Evolutionary conservation across 1,284 basidiomycete genomes (phyloP), one percentile per base, ranked within the genome.

Genomic region (Tausonia pullulans): DNA sequence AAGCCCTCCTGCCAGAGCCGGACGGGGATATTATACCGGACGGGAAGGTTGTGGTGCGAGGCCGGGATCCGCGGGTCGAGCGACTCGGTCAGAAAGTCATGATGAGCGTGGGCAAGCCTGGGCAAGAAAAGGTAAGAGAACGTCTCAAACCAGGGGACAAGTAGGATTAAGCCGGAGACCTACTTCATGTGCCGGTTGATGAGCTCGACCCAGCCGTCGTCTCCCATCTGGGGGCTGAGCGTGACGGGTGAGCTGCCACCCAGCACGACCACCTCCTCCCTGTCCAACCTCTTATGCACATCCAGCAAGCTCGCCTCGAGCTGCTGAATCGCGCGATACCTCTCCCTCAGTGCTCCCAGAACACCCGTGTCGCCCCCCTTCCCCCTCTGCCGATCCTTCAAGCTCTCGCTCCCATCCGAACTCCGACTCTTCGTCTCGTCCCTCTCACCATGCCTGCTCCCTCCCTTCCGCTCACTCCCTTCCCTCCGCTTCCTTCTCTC

Each of bases 1-100:
- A 97, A 97, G 0, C 83, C 90, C 58, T 86, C 87, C 0, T 89
- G 87, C 95, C 96, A 98, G 0, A 98, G 81, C 11, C 94, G 85
- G 46, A 87, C 87, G 62, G 95, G 90, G 68, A 98, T 92, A 74
- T 95, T 96, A 79, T 97, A 98, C 71, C 91, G 93, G 57, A 84
- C 85, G 0, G 94, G 92, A 54, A 98, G 88, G 68, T 87, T 85
- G 58, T 90, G 87, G 3, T 97, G 78, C 0, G 91, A 93, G 0
- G 88, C 83, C 0, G 95, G 95, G 0, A 94, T 84, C 40, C 84
- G 85, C 0, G 92, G 90, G 5, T 91, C 85, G 58, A 93, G 83
- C 0, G 92, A 90, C 40, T 94, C 85, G 62, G 86, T 82, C 63
- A 98, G 82, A 58, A 98, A 84, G 69, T 88, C 85, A 74, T 91